phyloP scores from a whole-genome alignment of 768 basidiomycete genomes.

The Xerocomellus dryophilus region DNA sequence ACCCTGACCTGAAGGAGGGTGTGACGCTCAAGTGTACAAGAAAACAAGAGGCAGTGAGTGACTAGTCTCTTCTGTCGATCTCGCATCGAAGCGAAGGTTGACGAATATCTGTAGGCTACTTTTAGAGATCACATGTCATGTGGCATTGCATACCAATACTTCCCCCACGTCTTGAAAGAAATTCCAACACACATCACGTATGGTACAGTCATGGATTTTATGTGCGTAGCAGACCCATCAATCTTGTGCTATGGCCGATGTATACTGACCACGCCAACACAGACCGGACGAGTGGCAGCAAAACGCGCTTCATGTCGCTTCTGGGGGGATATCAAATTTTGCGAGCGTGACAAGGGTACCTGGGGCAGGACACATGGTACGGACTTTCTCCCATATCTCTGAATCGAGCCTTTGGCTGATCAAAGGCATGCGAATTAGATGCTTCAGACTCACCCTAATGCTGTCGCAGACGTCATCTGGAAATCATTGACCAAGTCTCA shows the following conservation, averaged over 20 bases:
- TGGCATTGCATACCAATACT: neutral
- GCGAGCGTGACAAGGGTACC: neutral
- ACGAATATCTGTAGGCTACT: neutral
- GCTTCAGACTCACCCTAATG: neutral
- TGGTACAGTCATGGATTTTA: neutral
- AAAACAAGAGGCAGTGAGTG: constrained; percentile 1
- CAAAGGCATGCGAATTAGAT: neutral
- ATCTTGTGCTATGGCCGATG: neutral
- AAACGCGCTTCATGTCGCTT: neutral
- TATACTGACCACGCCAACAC: neutral
- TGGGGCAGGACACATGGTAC: constrained; percentile 1
- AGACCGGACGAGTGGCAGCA: neutral
- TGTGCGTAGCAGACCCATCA: neutral
- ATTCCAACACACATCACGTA: constrained; percentile 3
- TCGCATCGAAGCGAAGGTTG: too few relatives aligned
- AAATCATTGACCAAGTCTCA: neutral
- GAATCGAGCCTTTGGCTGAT: too few relatives aligned
- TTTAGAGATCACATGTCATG: neutral
- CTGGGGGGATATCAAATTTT: neutral
- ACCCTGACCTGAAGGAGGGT: neutral
- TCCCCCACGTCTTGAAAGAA: neutral
- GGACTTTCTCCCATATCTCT: too few relatives aligned
- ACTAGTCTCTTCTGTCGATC: too few relatives aligned
- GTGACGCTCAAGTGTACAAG: constrained; percentile 5
- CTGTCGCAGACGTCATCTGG: constrained; percentile 1